Evolutionary conservation across 352 stramenopile species (phyloP), one percentile per base, ranked within the genome.

Genomic region (Stramenopiles sp.): DNA sequence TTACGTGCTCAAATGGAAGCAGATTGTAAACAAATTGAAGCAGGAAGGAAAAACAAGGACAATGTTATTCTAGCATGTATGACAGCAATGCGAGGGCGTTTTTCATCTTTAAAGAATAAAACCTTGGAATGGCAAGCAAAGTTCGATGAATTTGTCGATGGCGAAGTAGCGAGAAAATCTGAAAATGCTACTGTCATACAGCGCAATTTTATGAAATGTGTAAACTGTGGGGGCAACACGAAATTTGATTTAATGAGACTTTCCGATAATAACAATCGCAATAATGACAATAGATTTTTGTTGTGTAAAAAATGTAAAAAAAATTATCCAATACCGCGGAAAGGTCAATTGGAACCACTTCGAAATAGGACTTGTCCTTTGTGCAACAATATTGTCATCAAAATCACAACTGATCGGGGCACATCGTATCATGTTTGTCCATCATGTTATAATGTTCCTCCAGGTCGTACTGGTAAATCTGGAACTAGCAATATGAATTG

Each of bases 1-100:
- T 85, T 92, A 7, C 84, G 89, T 78, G 86, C 88, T 0, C 86
- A 89, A 78, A 94, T 94, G 80, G 90, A 95, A 84, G 83, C 86
- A 63, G 83, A 93, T 80, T 93, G 87, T 79, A 88, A 87, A 53
- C 85, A 86, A 78, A 92, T 95, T 82, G 86, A 88, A 0, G 89
- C 88, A 73, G 89, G 90, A 29, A 79, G 88, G 32, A 85, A 86
- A 7, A 82, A 73, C 4, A 85, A 86, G 32, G 77, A 80, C 29
- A 79, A 84, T 1, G 83, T 88, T 23, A 63, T 88, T 33, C 84
- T 81, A 23, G 80, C 85, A 27, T 85, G 84, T 23, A 43, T 89
- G 6, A 33, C 78, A 7, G 80, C 85, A 32, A 89, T 89, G 80
- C 79, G 82, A 38, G 78, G 79, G 0, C 89, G 89, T n/a, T 53